These are phyloP conservation scores for Cladosporium velox DNA, from an alignment of 2,329 filamentous ascomycete species.

Conservation along the genomic window DNA sequence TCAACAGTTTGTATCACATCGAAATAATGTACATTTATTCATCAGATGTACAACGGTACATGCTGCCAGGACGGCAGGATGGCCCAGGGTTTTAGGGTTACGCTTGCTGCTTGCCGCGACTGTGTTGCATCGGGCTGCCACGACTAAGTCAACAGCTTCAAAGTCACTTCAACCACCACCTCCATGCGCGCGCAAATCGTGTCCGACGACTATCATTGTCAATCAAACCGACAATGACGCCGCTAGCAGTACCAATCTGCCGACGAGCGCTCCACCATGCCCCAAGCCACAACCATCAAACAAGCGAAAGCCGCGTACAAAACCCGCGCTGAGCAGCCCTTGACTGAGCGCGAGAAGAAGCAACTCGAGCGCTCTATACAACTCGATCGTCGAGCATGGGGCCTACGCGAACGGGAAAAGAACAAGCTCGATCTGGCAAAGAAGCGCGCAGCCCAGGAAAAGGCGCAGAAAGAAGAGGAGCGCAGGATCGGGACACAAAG, in stretches of 20 bases:
- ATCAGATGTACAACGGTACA: background rate
- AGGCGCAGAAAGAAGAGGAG: constrained; percentile 26
- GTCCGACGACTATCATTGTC: background rate
- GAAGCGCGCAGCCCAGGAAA: constrained; percentile 34
- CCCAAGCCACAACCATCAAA: constrained; percentile 36
- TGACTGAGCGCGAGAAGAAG: constrained; percentile 37
- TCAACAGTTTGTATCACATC: background rate
- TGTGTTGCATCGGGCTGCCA: background rate
- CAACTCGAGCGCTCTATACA: constrained; percentile 38
- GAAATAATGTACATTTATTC: background rate
- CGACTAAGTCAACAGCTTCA: background rate
- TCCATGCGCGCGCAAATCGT: background rate
- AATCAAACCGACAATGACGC: constrained; percentile 2
- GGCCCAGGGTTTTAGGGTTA: background rate
- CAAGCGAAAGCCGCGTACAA: constrained; percentile 42
- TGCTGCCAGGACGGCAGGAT: background rate
- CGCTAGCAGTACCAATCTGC: background rate
- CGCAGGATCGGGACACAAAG: constrained; percentile 35
- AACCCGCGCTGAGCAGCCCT: constrained; percentile 33
- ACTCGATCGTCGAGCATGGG: constrained; percentile 39
- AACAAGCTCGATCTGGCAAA: constrained; percentile 33
- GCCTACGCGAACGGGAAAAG: constrained; percentile 38
- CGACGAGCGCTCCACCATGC: constrained; percentile 8
- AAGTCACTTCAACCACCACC: background rate
- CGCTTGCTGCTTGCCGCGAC: background rate